Conservation (phyloP, 352 stramenopile species). For the Globisporangium okanoganense region DNA sequence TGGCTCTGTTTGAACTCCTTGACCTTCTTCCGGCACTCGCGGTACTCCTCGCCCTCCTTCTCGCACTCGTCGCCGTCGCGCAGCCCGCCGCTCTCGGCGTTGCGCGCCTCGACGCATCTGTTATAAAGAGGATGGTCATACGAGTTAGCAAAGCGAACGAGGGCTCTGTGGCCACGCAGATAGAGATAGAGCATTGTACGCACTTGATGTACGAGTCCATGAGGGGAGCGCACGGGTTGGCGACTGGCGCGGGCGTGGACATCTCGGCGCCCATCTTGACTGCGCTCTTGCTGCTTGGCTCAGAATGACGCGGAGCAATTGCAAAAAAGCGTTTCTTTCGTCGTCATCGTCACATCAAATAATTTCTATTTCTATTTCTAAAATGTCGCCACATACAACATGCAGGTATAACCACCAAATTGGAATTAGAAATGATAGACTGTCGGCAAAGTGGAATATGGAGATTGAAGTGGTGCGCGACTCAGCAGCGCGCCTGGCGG, state of each 20-base stretch:
- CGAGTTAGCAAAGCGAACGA: background rate
- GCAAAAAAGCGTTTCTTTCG: background rate
- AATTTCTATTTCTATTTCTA: conserved; percentile 11
- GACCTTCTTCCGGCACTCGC: conserved; percentile 47
- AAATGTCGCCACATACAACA: background rate
- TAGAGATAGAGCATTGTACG: conserved; percentile 19
- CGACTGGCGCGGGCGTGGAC: conserved; percentile 36
- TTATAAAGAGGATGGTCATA: conserved; percentile 2
- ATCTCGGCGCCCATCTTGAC: conserved; percentile 51
- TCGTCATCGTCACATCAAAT: conserved; percentile 4
- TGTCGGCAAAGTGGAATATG: background rate
- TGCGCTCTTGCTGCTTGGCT: background rate
- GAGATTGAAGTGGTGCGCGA: conserved; percentile 23
- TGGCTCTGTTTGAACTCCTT: conserved; percentile 31
- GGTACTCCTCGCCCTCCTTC: conserved; percentile 56
- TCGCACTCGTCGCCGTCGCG: conserved; percentile 72
- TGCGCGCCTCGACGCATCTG: conserved; percentile 64
- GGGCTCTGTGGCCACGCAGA: background rate
- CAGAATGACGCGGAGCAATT: background rate
- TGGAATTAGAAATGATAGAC: background rate
- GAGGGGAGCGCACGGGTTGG: conserved; percentile 48
- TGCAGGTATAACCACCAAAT: background rate
- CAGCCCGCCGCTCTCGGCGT: conserved; percentile 50
- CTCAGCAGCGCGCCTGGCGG: conserved; percentile 16
- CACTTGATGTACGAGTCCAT: conserved; percentile 79